These are phyloP conservation scores for Colletotrichum gigasporum DNA, from an alignment of 2,329 filamentous ascomycete species.

Conservation along the genomic window DNA sequence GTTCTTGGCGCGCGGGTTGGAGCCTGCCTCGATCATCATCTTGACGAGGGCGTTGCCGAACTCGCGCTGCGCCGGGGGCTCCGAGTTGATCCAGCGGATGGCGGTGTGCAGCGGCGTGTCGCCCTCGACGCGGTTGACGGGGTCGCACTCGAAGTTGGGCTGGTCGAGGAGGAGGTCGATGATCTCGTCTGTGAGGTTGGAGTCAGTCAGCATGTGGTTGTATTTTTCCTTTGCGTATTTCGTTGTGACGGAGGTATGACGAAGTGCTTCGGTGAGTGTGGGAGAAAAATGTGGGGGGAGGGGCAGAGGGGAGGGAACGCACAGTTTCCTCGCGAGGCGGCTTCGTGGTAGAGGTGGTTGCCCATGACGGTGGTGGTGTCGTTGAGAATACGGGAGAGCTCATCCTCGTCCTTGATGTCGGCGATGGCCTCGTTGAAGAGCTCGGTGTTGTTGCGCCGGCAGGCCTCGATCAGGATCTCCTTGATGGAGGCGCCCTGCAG, in stretches of 20 bases:
- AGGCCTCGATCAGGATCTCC: constrained; percentile 92
- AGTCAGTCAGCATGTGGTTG: too few relatives aligned
- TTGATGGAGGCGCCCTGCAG: constrained; percentile 81
- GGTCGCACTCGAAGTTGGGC: constrained; percentile 86
- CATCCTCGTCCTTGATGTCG: constrained; percentile 66
- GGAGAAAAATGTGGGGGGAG: neutral
- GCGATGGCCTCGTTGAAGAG: constrained; percentile 81
- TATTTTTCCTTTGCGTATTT: neutral
- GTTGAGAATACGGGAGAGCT: constrained; percentile 84
- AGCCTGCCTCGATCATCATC: constrained; percentile 85
- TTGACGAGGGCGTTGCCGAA: constrained; percentile 74
- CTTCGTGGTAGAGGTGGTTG: constrained; percentile 89
- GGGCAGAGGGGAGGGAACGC: constrained; percentile 46
- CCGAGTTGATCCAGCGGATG: constrained; percentile 78
- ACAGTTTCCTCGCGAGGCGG: constrained; percentile 88
- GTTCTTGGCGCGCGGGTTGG: constrained; percentile 68
- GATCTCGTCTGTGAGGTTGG: constrained; percentile 70
- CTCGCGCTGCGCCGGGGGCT: constrained; percentile 69
- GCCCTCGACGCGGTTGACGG: constrained; percentile 73
- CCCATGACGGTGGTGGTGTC: constrained; percentile 85
- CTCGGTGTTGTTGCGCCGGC: constrained; percentile 90
- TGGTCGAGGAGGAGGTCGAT: constrained; percentile 87
- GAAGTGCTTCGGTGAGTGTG: neutral
- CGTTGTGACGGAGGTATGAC: neutral
- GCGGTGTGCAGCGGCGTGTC: constrained; percentile 85